Base-by-base conservation (phyloP, 2,329 filamentous ascomycete species). In the Aspergillus brasiliensis region DNA sequence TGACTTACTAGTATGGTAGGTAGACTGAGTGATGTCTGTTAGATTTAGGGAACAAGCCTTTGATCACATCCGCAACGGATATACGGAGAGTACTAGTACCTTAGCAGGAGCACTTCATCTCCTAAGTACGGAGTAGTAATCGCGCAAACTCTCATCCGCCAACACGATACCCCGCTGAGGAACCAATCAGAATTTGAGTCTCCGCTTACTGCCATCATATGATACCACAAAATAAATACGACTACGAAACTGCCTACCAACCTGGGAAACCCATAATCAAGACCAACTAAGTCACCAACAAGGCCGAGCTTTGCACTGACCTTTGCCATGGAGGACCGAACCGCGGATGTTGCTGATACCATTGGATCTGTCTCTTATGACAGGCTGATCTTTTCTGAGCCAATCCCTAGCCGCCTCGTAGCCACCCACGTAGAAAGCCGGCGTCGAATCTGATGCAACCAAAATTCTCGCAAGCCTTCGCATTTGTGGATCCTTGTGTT, bases 351-450 rank as follows among this genome's bases (percentile, higher is more conserved):
- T 23, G 23, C 15, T 27, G 44, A 25, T 48, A 23, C 44, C 21
- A 27, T 48, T 48, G 44, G 44, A 23, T 27, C 13, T 49, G 15
- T 31, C 25, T 28, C 10, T 25, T 15, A 17, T 28, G 46, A 49
- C 46, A 49, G 46, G 46, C 46, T 28, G 23, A 28, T 49, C 25
- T 31, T 31, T 28, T 49, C 40, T 49, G 46, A 27, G 8, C 46
- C 46, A 49, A 49, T 49, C 46, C 23, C n/a, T 15, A 19, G 2
- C n/a, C 25, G 46, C 46, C 46, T 49, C 46, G 52, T 44, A 55
- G 52, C 52, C 52, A 55, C 40, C 23, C 42, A 55, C 52, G 40
- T 40, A 55, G n/a, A n/a, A n/a, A n/a, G 23, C 46, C 46, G 31
- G 25, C 7, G 15, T 28, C 25, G 46, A 34, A 34, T 34, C 31